phyloP scores from a whole-genome alignment of 1,284 basidiomycete genomes.

The Apiotrichum laibachii region DNA sequence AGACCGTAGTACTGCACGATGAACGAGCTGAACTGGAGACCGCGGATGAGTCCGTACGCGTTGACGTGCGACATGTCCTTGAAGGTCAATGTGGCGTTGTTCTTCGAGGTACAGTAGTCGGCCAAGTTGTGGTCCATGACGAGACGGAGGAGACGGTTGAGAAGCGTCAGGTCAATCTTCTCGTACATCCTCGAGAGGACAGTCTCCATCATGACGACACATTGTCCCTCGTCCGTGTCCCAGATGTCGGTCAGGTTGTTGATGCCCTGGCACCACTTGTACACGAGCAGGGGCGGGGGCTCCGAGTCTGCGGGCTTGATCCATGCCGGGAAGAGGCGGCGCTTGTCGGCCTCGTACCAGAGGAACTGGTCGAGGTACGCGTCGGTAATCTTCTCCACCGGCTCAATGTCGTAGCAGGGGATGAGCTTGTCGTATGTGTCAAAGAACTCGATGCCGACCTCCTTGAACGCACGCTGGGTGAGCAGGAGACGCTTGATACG shows the following conservation, averaged over 20 bases:
- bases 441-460: constrained; percentile 77
- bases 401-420: constrained; percentile 96
- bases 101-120: constrained; percentile 97
- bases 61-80: constrained; percentile 64
- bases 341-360: constrained; percentile 79
- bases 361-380: constrained; percentile 88
- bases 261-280: constrained; percentile 69
- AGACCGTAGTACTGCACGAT: constrained; percentile 96
- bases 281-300: constrained; percentile 90
- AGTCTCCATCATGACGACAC: constrained; percentile 96
- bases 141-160: constrained; percentile 87
- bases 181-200: constrained; percentile 93
- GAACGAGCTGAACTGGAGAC: constrained; percentile 92
- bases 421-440: constrained; percentile 97
- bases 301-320: constrained; percentile 96
- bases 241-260: constrained; percentile 78
- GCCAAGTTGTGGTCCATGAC: constrained; percentile 97
- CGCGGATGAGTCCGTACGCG: constrained; percentile 75
- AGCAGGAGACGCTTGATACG: constrained; percentile 93
- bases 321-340: constrained; percentile 93
- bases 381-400: constrained; percentile 97
- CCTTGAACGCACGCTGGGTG: constrained; percentile 96
- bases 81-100: constrained; percentile 90
- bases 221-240: constrained; percentile 95
- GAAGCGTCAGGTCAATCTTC: constrained; percentile 91